Evolutionary conservation across 306 rosid genomes (phyloP).

Genomic region (Sesbania bispinosa): DNA sequence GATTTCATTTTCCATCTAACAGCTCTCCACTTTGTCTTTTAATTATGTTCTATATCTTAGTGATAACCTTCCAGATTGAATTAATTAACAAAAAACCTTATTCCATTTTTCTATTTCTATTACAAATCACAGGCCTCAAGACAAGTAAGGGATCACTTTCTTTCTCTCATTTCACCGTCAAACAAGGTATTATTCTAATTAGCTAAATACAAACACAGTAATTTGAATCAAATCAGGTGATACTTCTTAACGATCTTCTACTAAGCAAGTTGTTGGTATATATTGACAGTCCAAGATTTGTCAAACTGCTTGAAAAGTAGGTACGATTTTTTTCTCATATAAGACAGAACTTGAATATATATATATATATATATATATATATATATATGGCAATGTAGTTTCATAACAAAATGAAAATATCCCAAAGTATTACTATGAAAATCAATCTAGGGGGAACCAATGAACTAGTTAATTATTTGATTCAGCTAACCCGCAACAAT

Average conservation of each 20-base stretch:
- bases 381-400: neutral
- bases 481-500: no score
- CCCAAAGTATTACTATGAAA: neutral
- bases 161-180: no score
- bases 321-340: neutral
- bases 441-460: neutral
- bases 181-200: neutral
- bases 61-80: neutral
- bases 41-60: neutral
- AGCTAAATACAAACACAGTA: neutral
- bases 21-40: neutral
- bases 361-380: no score
- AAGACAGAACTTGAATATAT: neutral
- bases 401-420: neutral
- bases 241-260: neutral
- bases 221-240: neutral
- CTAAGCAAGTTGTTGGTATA: neutral
- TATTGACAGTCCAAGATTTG: neutral
- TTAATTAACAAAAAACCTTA: neutral
- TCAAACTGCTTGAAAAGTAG: no score
- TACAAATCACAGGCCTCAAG: neutral
- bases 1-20: neutral
- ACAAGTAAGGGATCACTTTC: no score
- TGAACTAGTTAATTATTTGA: no score
- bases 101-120: neutral